Base-by-base conservation (phyloP, 768 basidiomycete genomes). In the Mrakia gelida region DNA sequence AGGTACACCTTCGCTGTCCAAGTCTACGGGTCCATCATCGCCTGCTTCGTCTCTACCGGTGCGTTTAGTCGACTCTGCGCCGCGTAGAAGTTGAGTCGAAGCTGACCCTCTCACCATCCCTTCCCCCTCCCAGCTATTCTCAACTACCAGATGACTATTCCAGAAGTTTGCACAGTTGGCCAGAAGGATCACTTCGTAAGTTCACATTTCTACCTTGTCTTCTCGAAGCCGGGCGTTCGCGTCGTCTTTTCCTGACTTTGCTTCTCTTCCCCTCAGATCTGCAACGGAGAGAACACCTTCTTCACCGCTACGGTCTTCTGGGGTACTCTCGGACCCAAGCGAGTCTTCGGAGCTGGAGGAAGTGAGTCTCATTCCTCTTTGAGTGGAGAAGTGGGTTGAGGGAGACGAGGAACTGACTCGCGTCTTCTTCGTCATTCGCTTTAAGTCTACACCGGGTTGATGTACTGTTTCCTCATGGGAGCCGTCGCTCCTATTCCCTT, bases 1-100 rank as follows among this genome's bases (percentile, higher is more conserved):
- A 89, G 92, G 76, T 85, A 89, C 80, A 92, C 93, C 88, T 95
- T 95, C 32, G 75, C 63, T 83, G 54, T 73, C 45, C 49, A 52
- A 52, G 49, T 52, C 49, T 52, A 52, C 49, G 49, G 49, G 9
- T 9, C 49, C 18, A 13, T 52, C 43, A 71, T 71, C n/a, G 68
- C 68, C 43, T 41, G 38, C 26, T 71, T 71, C 43, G 28, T 45
- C n/a, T n/a, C n/a, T n/a, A n/a, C n/a, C n/a, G n/a, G n/a, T n/a
- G n/a, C n/a, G n/a, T n/a, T n/a, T n/a, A n/a, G n/a, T n/a, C n/a
- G n/a, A n/a, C n/a, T n/a, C n/a, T n/a, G n/a, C n/a, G n/a, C n/a
- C n/a, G n/a, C n/a, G n/a, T n/a, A n/a, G n/a, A n/a, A n/a, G n/a
- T n/a, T n/a, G n/a, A n/a, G n/a, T n/a, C n/a, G n/a, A n/a, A n/a